Conservation (phyloP, 495 filamentous ascomycete genomes). For the Aspergillus panamensis region DNA sequence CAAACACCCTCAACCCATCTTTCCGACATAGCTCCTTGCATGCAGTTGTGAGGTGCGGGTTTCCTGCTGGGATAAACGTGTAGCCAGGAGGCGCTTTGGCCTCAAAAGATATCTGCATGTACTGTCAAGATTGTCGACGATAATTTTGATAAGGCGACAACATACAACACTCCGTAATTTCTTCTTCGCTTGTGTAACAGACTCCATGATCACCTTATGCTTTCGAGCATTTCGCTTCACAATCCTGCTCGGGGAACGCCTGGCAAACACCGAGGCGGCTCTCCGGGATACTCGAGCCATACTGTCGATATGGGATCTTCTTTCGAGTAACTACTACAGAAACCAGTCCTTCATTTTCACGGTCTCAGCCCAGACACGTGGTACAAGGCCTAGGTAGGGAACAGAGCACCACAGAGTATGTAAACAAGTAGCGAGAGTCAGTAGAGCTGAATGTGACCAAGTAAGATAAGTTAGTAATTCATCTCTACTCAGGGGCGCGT, state of each 20-base stretch:
- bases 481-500: conserved; percentile 16
- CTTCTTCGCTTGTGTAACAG: conserved; percentile 57
- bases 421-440: neutral
- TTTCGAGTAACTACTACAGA: conserved; percentile 22
- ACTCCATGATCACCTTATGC: conserved; percentile 58
- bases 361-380: conserved; percentile 2
- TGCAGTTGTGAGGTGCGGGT: conserved; percentile 65
- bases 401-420: neutral
- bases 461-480: conserved; percentile 16
- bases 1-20: conserved; percentile 63
- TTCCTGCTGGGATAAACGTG: conserved; percentile 78
- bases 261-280: conserved; percentile 31
- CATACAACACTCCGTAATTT: conserved; percentile 56
- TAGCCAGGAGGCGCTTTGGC: conserved; percentile 68
- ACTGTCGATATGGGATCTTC: conserved; percentile 19
- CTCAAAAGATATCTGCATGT: conserved; percentile 45
- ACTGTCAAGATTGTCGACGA: conserved; percentile 24
- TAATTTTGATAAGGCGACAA: conserved; percentile 17
- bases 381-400: conserved; percentile 6
- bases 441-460: neutral
- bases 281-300: conserved; percentile 43
- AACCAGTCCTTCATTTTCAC: conserved; percentile 17
- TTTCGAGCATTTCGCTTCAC: conserved; percentile 39
- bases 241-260: conserved; percentile 33
- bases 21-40: conserved; percentile 80